Base-by-base conservation (phyloP, 164 flowering plant genomes). In the Stephania japonica region DNA sequence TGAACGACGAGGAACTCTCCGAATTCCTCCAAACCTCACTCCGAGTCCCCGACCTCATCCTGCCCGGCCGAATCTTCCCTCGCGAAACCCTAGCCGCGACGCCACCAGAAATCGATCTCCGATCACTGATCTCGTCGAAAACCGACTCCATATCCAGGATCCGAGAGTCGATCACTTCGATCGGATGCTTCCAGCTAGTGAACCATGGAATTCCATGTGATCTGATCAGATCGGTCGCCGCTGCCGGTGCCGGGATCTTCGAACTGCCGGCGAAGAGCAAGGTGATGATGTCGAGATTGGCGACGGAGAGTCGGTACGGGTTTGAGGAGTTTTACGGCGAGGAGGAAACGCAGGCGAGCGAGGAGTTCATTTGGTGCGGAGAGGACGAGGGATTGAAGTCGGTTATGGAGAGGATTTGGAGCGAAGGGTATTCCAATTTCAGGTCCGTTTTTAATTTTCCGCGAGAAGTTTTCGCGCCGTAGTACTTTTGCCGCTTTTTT, bases 141-240 rank as follows among this genome's bases (percentile, higher is more conserved):
- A 67, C 42, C 18, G 78, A 66, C 7, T 71, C 82, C 0, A 65
- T 80, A 0, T 1, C 72, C 1, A 71, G 72, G 67, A 32, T 88
- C n/a, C 7, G 79, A n/a, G 90, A 89, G 19, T 75, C 86, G 0
- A 43, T 83, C 0, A 27, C 79, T 0, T 75, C 44, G 21, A 73
- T 78, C 9, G 98, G 95, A 18, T 93, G 92, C 71, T 89, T 93
- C 73, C 90, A 91, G 83, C 70, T 93, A 13, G 78, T 89, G n/a
- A 89, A 88, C 69, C 86, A 84, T 75, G 97, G 90, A 26, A 77
- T 93, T 42, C 27, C 86, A 1, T 1, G n/a, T 0, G 90, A 86
- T 13, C 21, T 80, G 24, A 75, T 84, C 10, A 13, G 78, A 59
- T 73, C 85, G 7, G 87, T 77, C 12, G 4, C 70, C 77, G 61